Percentiles rank a stretch among this genome's conserved stretches.
These are phyloP conservation scores for Anthoceros angustus DNA, from an alignment of 225 moss, liverwort and hornwort genomes.

Conservation along the genomic window DNA sequence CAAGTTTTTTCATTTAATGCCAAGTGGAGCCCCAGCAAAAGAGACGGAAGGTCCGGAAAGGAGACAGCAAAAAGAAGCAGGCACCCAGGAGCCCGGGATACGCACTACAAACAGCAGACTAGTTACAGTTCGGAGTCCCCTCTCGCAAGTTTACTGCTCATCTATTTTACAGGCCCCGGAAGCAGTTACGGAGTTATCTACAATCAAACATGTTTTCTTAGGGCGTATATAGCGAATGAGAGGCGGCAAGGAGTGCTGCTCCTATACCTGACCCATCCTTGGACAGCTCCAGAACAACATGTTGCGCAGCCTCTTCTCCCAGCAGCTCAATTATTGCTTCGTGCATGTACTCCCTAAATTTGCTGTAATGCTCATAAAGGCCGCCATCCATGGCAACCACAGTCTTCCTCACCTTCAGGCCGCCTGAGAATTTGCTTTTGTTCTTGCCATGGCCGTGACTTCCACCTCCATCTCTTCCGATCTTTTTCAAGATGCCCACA, in stretches of 20 bases:
- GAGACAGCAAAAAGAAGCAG: too few species aligned
- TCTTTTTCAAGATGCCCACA: conserved; percentile 63
- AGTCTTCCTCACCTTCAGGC: conserved; percentile 6
- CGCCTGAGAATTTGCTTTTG: background rate
- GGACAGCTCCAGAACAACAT: conserved; percentile 13
- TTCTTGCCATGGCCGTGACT: conserved; percentile 10
- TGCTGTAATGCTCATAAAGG: conserved; percentile 19
- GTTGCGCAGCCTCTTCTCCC: conserved; percentile 21
- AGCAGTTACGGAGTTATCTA: background rate
- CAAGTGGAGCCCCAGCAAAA: too few species aligned
- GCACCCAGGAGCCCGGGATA: too few species aligned
- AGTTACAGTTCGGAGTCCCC: too few species aligned
- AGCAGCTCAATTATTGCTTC: conserved; percentile 16
- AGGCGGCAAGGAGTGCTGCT: conserved; percentile 28
- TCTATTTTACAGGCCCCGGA: background rate
- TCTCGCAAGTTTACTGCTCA: too few species aligned
- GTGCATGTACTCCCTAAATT: conserved; percentile 16
- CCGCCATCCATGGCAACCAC: conserved; percentile 23
- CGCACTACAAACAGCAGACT: too few species aligned
- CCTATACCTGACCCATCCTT: conserved; percentile 32
- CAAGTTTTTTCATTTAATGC: background rate
- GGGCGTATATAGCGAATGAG: conserved; percentile 10
- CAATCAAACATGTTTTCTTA: background rate
- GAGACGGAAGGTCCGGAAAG: too few species aligned
- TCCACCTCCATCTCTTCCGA: conserved; percentile 14